Conservation (phyloP, 164 flowering plant species). For the Paratinospora sagittata region DNA sequence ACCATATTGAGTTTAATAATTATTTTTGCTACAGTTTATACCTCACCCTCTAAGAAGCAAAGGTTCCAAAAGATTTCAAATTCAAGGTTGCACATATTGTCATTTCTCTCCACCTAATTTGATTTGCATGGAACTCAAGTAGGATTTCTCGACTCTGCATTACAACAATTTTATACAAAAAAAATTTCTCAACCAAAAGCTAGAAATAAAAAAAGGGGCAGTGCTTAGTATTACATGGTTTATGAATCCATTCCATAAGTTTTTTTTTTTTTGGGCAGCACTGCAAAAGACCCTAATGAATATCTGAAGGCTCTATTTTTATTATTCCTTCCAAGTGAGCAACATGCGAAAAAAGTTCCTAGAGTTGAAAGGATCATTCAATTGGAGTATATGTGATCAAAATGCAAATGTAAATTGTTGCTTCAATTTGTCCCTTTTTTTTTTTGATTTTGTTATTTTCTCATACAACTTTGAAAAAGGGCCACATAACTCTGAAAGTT, state of each 20-base stretch:
- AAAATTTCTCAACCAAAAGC: no score
- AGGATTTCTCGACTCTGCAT: not conserved
- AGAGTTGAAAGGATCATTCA: not conserved
- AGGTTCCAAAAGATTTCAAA: not conserved
- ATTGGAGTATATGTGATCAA: not conserved
- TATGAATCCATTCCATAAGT: no score
- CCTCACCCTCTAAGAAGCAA: not conserved
- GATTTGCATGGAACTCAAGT: not conserved
- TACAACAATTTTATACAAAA: no score
- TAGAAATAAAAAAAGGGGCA: no score
- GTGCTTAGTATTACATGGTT: no score
- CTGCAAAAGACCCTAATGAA: no score
- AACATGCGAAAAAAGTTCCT: no score
- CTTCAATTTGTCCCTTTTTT: not conserved
- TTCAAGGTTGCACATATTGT: not conserved
- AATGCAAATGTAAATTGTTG: not conserved
- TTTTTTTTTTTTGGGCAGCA: no score
- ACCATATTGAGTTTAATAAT: no score
- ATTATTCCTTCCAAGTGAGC: no score
- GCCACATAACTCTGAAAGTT: conserved; percentile 19
- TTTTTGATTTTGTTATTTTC: not conserved
- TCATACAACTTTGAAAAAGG: conserved; percentile 2
- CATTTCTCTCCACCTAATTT: not conserved
- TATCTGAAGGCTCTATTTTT: no score
- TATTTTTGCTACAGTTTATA: not conserved